Evolutionary conservation across 2,329 filamentous ascomycete genomes (phyloP), one percentile per base, ranked within the genome.

Genomic region (Ascocoryne sarcoides): DNA sequence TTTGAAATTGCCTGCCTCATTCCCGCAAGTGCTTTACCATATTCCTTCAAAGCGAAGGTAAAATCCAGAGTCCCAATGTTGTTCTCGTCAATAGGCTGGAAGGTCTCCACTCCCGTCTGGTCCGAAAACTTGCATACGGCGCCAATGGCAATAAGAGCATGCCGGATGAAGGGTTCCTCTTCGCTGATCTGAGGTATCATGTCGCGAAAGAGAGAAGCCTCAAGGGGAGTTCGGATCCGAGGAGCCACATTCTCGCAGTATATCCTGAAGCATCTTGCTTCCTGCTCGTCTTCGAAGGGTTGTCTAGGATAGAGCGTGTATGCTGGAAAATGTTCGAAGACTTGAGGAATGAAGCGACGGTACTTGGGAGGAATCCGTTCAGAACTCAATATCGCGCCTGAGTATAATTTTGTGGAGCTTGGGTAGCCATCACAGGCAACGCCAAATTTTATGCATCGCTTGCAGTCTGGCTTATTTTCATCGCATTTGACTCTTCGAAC

Each of bases 401-500:
- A 12, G 23, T 7, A 12, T 26, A 12, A 7, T 26, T 26, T 26
- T 7, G 23, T 7, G 12, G 23, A 26, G 7, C 7, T 7, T 12
- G 23, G 17, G 23, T 47, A 51, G 18, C 48, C 46, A 32, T 45
- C 44, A 38, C 48, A 49, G 10, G 32, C 32, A 20, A 47, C 42
- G 2, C 40, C 42, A 23, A 48, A 48, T 39, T 40, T 45, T 16
- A 40, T 36, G 28, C 47, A 50, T 20, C 44, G 45, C 10, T 43
- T 36, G 31, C 47, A 52, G 14, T 30, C 19, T 12, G 49, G 49
- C 16, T 38, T 49, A 10, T 31, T 41, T 40, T 51, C 49, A 32
- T 50, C 49, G 32, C 49, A 51, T 45, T 51, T 51, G 4, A 51
- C 37, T 40, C 44, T 43, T 40, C 48, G 37, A 17, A 36, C n/a